phyloP scores from a whole-genome alignment of 805 yeast genomes.

The Blastobotrys attinorum region DNA sequence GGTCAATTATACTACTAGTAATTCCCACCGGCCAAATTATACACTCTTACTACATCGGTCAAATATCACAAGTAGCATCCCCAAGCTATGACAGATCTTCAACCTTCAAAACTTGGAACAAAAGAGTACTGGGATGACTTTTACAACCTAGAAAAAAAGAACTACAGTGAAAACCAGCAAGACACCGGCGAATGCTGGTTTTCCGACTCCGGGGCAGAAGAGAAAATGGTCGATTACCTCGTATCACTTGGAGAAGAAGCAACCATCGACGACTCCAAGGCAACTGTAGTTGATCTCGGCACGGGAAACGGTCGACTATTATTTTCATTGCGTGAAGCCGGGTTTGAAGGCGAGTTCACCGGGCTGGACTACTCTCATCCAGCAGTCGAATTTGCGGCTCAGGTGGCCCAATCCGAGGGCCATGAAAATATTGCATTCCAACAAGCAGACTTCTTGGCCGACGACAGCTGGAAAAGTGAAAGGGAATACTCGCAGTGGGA shows the following conservation, averaged over 20 bases:
- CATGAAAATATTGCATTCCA: constrained; percentile 39
- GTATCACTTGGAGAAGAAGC: constrained; percentile 35
- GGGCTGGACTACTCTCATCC: constrained; percentile 86
- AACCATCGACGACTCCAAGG: constrained; percentile 19
- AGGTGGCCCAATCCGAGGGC: constrained; percentile 38
- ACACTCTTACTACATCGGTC: neutral
- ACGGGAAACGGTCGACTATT: constrained; percentile 94
- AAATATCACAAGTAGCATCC: constrained; percentile 40
- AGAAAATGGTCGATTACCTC: constrained; percentile 67
- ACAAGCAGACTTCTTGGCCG: constrained; percentile 60
- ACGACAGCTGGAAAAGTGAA: constrained; percentile 27
- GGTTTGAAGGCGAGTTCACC: constrained; percentile 44
- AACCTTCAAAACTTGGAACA: constrained; percentile 80
- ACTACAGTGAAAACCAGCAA: constrained; percentile 63
- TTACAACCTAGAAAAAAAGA: constrained; percentile 61
- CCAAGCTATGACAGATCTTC: constrained; percentile 33
- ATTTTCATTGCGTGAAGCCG: constrained; percentile 60
- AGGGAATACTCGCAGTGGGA: constrained; percentile 53
- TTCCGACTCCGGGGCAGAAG: constrained; percentile 89
- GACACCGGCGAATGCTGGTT: constrained; percentile 98
- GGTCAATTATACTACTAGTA: too few relatives aligned
- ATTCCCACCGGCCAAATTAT: too few relatives aligned
- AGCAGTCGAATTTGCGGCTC: constrained; percentile 68
- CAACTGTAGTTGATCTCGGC: constrained; percentile 70
- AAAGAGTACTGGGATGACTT: constrained; percentile 88